Conservation (phyloP, 257 asterid genomes). For the Salvia splendens region DNA sequence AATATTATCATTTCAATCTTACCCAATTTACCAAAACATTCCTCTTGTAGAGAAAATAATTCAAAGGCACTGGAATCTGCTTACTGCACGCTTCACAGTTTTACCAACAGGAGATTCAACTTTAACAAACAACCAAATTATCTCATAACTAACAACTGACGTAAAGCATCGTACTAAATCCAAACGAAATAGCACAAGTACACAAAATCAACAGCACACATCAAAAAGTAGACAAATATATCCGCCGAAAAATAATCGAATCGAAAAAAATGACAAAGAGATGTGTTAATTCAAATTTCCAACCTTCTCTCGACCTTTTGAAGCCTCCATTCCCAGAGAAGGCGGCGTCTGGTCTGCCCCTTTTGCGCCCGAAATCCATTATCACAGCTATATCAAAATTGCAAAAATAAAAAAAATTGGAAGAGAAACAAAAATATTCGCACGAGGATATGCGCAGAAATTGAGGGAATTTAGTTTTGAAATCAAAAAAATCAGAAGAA, state of each 20-base stretch:
- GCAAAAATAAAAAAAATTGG: not conserved
- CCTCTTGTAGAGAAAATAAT: not conserved
- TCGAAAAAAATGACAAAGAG: not conserved
- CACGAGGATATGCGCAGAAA: not conserved
- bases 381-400: slow-evolving; percentile 20
- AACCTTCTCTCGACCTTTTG: slow-evolving; percentile 48
- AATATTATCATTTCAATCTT: too few species aligned
- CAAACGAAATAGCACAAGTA: not conserved
- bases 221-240: not conserved
- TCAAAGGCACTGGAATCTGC: not conserved
- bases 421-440: not conserved
- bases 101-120: not conserved
- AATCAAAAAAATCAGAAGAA: not conserved
- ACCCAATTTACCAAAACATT: not conserved
- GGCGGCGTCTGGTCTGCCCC: slow-evolving; percentile 39
- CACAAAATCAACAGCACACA: not conserved
- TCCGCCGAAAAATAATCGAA: not conserved
- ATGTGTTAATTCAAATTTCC: slow-evolving; percentile 20
- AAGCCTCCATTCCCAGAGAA: slow-evolving; percentile 43
- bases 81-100: slow-evolving; percentile 13
- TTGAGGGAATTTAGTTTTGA: not conserved
- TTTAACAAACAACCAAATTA: not conserved
- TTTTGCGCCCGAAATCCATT: slow-evolving; percentile 53
- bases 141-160: not conserved
- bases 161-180: slow-evolving; percentile 5